These are phyloP conservation scores for Arctium lappa DNA, from an alignment of 129 eudicot genomes.

Conservation along the genomic window DNA sequence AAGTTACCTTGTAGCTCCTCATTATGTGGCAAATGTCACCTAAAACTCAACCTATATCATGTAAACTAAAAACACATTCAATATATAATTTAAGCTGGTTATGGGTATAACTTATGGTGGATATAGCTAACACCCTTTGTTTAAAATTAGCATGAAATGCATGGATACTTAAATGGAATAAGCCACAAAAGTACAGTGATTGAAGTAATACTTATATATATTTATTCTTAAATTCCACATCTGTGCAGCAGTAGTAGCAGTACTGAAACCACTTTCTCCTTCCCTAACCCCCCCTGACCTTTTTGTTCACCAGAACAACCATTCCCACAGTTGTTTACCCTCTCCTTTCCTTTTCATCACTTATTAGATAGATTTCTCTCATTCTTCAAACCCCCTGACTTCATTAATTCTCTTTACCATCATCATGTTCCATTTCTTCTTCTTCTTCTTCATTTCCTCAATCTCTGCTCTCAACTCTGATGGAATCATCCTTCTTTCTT, in stretches of 20 bases:
- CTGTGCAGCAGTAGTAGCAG: slow-evolving; percentile 8
- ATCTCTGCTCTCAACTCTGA: slow-evolving; percentile 58
- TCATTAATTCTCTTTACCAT: neutral
- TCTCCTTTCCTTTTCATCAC: slow-evolving; percentile 23
- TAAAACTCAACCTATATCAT: neutral
- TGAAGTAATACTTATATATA: neutral
- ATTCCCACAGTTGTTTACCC: slow-evolving; percentile 52
- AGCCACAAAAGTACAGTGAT: neutral
- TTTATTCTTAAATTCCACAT: slow-evolving; percentile 26
- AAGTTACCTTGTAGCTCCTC: neutral
- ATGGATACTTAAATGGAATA: neutral
- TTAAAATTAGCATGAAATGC: neutral
- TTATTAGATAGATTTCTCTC: neutral
- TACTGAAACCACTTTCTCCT: slow-evolving; percentile 26
- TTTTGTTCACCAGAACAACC: slow-evolving; percentile 66
- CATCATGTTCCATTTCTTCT: slow-evolving; percentile 14
- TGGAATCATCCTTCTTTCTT: slow-evolving; percentile 71
- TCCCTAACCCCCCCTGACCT: slow-evolving; percentile 19
- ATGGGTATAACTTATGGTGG: too few species aligned
- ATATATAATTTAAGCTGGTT: too few species aligned
- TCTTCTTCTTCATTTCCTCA: slow-evolving; percentile 24
- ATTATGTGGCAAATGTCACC: neutral
- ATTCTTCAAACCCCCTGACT: neutral
- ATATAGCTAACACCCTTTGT: neutral
- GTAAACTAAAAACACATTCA: too few species aligned